Evolutionary conservation across 2,329 filamentous ascomycete species (phyloP).

Genomic region (Mycosphaerella sp.): DNA sequence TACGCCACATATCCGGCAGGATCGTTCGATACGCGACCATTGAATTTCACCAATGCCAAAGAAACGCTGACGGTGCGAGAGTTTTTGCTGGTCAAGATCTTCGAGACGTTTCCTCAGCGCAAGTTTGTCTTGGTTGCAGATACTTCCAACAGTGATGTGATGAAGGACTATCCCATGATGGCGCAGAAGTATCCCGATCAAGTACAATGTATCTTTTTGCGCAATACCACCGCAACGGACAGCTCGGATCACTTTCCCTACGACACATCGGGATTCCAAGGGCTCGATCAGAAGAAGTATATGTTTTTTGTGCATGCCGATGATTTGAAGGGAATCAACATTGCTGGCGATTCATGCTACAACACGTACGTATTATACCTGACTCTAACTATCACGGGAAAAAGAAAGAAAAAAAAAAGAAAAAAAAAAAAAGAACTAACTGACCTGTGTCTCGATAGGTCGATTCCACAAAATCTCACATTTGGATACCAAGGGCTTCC

Average conservation of each 20-base stretch:
- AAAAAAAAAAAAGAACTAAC: too few relatives aligned
- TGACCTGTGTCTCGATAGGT: too few relatives aligned
- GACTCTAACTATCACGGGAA: too few relatives aligned
- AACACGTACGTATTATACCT: conserved; percentile 44
- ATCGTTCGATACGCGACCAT: conserved; percentile 68
- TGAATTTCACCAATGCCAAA: conserved; percentile 71
- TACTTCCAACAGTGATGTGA: conserved; percentile 69
- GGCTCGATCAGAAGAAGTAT: conserved; percentile 58
- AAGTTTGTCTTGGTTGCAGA: conserved; percentile 72
- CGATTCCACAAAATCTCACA: conserved; percentile 61
- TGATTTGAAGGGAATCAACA: conserved; percentile 60
- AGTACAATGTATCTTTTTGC: conserved; percentile 69
- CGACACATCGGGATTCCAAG: conserved; percentile 64
- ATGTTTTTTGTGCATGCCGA: conserved; percentile 75
- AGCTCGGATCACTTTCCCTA: conserved; percentile 63
- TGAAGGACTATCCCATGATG: conserved; percentile 52
- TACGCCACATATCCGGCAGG: conserved; percentile 71
- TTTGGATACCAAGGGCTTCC: conserved; percentile 55
- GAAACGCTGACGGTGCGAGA: conserved; percentile 66
- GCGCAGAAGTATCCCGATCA: conserved; percentile 61
- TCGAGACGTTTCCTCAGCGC: conserved; percentile 66
- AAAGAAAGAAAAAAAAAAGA: too few relatives aligned
- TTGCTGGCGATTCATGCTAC: conserved; percentile 60
- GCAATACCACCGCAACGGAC: conserved; percentile 68
- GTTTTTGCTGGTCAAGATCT: conserved; percentile 63